A percentile compares a stretch with the other conserved stretches of the same genome.
These are phyloP conservation scores for Populus nigra DNA, from an alignment of 345 rosid species.

Conservation along the genomic window DNA sequence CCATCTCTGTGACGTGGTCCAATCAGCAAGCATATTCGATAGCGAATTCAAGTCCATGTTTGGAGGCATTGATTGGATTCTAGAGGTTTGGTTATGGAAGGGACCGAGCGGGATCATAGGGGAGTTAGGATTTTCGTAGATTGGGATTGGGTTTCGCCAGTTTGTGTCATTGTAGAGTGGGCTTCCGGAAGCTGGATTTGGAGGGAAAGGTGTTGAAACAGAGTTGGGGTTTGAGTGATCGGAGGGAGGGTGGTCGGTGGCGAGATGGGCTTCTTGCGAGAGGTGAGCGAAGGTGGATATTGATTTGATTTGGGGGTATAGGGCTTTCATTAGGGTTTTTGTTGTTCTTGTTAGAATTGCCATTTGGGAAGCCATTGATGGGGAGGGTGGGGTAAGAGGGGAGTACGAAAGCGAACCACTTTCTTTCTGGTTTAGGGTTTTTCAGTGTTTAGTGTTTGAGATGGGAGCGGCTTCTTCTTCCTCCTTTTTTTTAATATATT, in stretches of 20 bases:
- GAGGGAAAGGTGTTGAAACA: constrained; percentile 55
- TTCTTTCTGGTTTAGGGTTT: constrained; percentile 13
- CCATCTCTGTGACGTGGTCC: constrained; percentile 82
- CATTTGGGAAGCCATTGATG: constrained; percentile 60
- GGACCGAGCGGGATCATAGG: constrained; percentile 43
- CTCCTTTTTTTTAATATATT: not conserved
- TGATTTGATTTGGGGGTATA: constrained; percentile 38
- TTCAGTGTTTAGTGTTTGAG: not conserved
- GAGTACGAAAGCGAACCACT: not conserved
- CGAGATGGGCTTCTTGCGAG: constrained; percentile 67
- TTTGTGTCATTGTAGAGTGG: constrained; percentile 67
- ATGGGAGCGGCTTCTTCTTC: not conserved
- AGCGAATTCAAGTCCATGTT: constrained; percentile 45
- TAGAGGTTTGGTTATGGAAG: constrained; percentile 30
- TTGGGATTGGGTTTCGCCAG: constrained; percentile 67
- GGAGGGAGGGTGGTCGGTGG: constrained; percentile 41
- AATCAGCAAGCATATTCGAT: constrained; percentile 61
- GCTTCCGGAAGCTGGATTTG: constrained; percentile 85
- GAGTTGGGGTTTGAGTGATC: constrained; percentile 29
- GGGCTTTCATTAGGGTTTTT: constrained; percentile 39
- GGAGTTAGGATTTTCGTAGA: constrained; percentile 19
- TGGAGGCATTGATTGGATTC: constrained; percentile 46
- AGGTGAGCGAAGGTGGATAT: constrained; percentile 63
- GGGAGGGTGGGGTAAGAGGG: not conserved
- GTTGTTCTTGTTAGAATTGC: constrained; percentile 41